Base-by-base conservation (phyloP, 1,284 basidiomycete genomes). In the Pseudozyma sp. region DNA sequence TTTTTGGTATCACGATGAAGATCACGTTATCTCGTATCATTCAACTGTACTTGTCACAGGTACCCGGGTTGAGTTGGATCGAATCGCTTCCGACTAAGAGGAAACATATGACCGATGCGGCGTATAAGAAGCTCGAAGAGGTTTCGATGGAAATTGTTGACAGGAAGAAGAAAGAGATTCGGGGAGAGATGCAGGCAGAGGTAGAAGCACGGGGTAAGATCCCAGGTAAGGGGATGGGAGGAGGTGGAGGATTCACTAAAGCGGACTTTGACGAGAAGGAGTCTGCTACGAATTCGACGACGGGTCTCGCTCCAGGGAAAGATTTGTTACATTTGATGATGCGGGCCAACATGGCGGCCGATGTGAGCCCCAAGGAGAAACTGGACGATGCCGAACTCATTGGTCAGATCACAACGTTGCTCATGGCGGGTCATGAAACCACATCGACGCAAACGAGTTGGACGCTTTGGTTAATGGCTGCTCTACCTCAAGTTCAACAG, bases 391-490 rank as follows among this genome's bases (percentile, higher is more conserved):
- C 58, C 12, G 81, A 84, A 56, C 47, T 84, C 7, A 65, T 75
- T 16, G 79, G 79, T 3, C 80, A 83, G 52, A 70, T 83, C 18
- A 80, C 80, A 5, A 82, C 81, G 0, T 68, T 83, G 16, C 69
- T 82, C 5, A 82, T 84, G 21, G 80, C 78, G 3, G 83, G 83
- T 0, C 82, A 84, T 69, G 83, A 85, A 52, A 83, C 83, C 2
- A 79, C 82, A 3, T 71, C 79, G 7, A 80, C 79, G 10, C 80
- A 80, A 40, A 71, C 78, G 12, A 57, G 68, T 1, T 85, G 84
- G 84, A 75, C 82, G 8, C 61, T 85, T 0, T 66, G 63, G 47
- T 40, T 76, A 1, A 69, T 84, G 1, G 67, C 79, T 1, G 39
- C 71, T 3, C 47, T 82, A 16, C 76, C 60, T 0, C 14, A 45